Percentiles rank a stretch among this genome's conserved stretches.
phyloP scores from a whole-genome alignment of 768 basidiomycete species.

The Lentinula lateritia region DNA sequence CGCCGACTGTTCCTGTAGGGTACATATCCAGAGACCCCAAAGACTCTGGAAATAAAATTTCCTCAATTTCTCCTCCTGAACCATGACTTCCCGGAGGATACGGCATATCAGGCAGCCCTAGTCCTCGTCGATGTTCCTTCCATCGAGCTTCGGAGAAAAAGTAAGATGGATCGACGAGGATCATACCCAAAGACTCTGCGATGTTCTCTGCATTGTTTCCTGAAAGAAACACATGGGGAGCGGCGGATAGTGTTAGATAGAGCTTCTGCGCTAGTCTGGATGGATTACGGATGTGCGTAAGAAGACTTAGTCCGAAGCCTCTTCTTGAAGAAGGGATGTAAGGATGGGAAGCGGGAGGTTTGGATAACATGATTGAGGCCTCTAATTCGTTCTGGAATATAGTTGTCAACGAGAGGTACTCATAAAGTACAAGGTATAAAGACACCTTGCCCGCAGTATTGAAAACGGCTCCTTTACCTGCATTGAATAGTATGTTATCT shows the following conservation, averaged over 20 bases:
- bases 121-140: constrained; percentile 68
- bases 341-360: constrained; percentile 63
- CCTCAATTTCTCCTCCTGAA: constrained; percentile 4
- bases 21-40: constrained; percentile 40
- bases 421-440: no score
- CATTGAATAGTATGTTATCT: constrained; percentile 79
- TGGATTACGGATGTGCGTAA: constrained; percentile 67
- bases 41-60: background rate
- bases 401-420: background rate
- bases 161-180: constrained; percentile 68
- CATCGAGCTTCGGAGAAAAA: constrained; percentile 74
- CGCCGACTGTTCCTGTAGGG: constrained; percentile 80
- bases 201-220: constrained; percentile 58
- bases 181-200: constrained; percentile 47
- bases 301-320: constrained; percentile 58
- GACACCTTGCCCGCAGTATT: constrained; percentile 73
- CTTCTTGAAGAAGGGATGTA: constrained; percentile 53
- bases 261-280: constrained; percentile 64
- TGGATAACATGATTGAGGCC: constrained; percentile 75
- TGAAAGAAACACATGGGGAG: constrained; percentile 68
- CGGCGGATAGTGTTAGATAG: constrained; percentile 60
- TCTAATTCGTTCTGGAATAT: constrained; percentile 72
- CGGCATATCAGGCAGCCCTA: constrained; percentile 69
- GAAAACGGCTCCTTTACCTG: constrained; percentile 79
- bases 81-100: constrained; percentile 27